These are phyloP conservation scores for Pseudogymnoascus sp. DNA, from an alignment of 2,329 filamentous ascomycete genomes.

Conservation along the genomic window DNA sequence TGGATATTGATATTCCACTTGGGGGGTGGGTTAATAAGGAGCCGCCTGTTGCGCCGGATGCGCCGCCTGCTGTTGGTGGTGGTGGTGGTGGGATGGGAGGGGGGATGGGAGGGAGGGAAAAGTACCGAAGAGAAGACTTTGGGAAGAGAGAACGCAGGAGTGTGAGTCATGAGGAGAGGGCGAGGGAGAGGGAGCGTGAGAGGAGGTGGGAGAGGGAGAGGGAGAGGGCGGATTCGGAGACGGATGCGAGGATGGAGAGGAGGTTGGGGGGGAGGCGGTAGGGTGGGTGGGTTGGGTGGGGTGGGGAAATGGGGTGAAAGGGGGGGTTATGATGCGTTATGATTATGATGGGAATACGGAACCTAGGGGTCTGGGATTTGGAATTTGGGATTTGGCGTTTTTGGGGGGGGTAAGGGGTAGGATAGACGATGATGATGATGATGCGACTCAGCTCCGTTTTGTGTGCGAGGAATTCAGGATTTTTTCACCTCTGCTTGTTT, in stretches of 20 bases:
- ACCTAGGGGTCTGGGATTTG: background rate
- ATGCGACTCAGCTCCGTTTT: background rate
- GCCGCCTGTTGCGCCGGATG: background rate
- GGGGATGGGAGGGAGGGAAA: conserved; percentile 26
- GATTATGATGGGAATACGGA: background rate
- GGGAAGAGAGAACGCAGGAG: background rate
- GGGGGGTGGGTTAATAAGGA: background rate
- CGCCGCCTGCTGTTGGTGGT: conserved; percentile 4
- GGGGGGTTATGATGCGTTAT: conserved; percentile 5
- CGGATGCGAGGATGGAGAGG: background rate
- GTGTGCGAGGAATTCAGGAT: background rate
- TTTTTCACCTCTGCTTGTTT: background rate
- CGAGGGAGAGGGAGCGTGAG: conserved; percentile 14
- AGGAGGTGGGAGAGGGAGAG: background rate
- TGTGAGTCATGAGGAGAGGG: conserved; percentile 9
- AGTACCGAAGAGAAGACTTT: conserved; percentile 10
- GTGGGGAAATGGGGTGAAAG: conserved; percentile 9
- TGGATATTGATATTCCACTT: conserved; percentile 9
- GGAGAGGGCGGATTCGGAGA: conserved; percentile 9
- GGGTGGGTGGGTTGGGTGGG: conserved; percentile 10
- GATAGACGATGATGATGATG: background rate
- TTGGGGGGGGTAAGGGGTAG: background rate
- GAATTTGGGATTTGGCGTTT: background rate
- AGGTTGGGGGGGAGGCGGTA: conserved; percentile 7
- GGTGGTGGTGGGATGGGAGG: conserved; percentile 15